Evolutionary conservation across 306 rosid genomes (phyloP), one percentile per base, ranked within the genome.

Genomic region (Alnus glutinosa): DNA sequence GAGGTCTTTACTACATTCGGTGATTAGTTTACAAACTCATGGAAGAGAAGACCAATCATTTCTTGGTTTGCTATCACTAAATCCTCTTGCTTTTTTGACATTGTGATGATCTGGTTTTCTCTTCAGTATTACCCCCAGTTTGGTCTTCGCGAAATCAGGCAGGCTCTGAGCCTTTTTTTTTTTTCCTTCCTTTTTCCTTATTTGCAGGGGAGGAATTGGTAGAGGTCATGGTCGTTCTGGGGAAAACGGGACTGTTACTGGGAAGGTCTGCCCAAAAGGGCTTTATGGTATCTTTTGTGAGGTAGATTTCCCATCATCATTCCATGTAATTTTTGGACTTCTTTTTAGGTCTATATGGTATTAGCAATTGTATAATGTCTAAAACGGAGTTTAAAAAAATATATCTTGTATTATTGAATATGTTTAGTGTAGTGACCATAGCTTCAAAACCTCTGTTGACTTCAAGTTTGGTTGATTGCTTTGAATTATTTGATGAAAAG

Each of bases 231-330:
- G 97, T 79, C 89, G 78, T 85, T 83, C 88, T 61, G 98, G 98
- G 48, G 87, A 91, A 81, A 92, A 92, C 73, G 98, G 98, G 54
- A 88, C 97, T 37, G 74, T 91, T 76, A 90, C 92, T 76, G 98
- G 97, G 85, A 83, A 67, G 82, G 87, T 90, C 75, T 94, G 98
- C 74, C 98, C 98, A 23, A 81, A 78, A 84, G 98, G 98, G 84
- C 94, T 94, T 30, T 92, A 86, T 79, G 97, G 98, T 57, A 87
- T 89, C 82, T 94, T 91, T 78, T 94, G 98, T 87, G 90, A 91
- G 97, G 98, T 94, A 79, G 70, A 77, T 77, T 82, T 80, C 42
- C 47, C 59, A 78, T 76, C 72, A 30, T 46, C 68, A 32, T 63
- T 16, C 52, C 73, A 78, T 70, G 49, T 72, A 28, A 52, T 57